phyloP scores from a whole-genome alignment of 352 stramenopile genomes.

The Phytopythium helicoides region DNA sequence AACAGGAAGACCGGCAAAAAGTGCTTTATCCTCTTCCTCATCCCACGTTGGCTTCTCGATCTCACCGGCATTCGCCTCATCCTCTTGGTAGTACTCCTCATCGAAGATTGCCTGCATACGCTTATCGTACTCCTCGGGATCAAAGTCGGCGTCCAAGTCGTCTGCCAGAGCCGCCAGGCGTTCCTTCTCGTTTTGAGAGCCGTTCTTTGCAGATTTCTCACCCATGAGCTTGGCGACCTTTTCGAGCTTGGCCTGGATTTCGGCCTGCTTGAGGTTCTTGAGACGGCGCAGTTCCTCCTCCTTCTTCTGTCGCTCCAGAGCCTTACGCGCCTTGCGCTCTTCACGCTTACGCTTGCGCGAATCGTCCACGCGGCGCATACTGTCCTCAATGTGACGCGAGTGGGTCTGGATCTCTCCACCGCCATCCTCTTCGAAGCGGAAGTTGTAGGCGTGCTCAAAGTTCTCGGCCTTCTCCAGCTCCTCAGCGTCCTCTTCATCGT shows the following conservation, averaged over 20 bases:
- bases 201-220: conserved; percentile 46
- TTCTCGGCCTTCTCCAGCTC: conserved; percentile 94
- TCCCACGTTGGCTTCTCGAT: conserved; percentile 81
- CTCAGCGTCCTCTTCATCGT: conserved; percentile 89
- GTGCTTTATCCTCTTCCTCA: conserved; percentile 80
- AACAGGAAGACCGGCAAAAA: conserved; percentile 71
- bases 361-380: conserved; percentile 96
- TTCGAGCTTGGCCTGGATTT: conserved; percentile 94
- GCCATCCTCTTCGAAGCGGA: conserved; percentile 98
- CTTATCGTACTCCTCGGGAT: conserved; percentile 96
- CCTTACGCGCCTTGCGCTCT: conserved; percentile 93
- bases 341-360: conserved; percentile 94
- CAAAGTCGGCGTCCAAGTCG: conserved; percentile 95
- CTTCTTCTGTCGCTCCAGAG: conserved; percentile 94
- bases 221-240: conserved; percentile 89
- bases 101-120: conserved; percentile 97
- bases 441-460: conserved; percentile 99
- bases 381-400: conserved; percentile 79
- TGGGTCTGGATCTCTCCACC: conserved; percentile 85
- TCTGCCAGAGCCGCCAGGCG: conserved; percentile 12
- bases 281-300: conserved; percentile 96
- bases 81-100: conserved; percentile 97
- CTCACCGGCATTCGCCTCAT: conserved; percentile 52
- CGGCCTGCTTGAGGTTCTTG: conserved; percentile 97
- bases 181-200: conserved; percentile 35